These are phyloP conservation scores for Polychytrium aggregatum DNA, from an alignment of 192 early-diverging fungal genomes.

Conservation along the genomic window DNA sequence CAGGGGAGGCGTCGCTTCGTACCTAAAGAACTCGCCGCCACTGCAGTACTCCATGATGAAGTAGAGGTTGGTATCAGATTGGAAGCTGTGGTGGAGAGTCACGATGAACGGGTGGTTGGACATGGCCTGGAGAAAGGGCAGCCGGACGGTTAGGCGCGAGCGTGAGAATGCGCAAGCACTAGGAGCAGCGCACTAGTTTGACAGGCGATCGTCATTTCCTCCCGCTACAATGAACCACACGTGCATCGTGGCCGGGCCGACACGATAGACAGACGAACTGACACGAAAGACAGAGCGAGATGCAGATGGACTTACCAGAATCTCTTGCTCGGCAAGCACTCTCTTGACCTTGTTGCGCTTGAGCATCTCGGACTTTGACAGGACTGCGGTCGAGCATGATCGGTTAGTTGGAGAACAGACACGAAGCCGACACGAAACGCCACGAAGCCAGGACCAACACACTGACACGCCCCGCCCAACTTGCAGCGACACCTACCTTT, in stretches of 20 bases:
- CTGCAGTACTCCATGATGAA: slow-evolving; percentile 85
- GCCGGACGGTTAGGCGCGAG: no score
- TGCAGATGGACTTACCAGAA: slow-evolving; percentile 41
- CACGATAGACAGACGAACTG: no score
- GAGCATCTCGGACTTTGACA: slow-evolving; percentile 95
- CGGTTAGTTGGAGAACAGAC: slow-evolving; percentile 1
- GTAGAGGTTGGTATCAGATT: slow-evolving; percentile 74
- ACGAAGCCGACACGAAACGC: background rate
- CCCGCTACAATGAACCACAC: no score
- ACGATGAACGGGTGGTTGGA: slow-evolving; percentile 86
- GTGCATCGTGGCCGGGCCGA: no score
- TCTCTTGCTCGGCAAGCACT: slow-evolving; percentile 93
- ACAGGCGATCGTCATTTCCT: no score
- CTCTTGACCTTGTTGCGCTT: slow-evolving; percentile 97
- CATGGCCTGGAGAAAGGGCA: slow-evolving; percentile 34
- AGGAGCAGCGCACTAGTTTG: no score
- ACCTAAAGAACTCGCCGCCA: slow-evolving; percentile 82
- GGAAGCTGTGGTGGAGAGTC: slow-evolving; percentile 83
- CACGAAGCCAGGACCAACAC: no score
- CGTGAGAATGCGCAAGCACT: no score
- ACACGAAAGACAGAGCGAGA: no score
- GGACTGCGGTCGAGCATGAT: slow-evolving; percentile 26
- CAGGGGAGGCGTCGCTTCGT: background rate
- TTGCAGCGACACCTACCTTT: slow-evolving; percentile 49
- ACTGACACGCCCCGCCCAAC: no score